phyloP scores from a whole-genome alignment of 2,329 filamentous ascomycete species.

The Trichoderma citrinoviride region DNA sequence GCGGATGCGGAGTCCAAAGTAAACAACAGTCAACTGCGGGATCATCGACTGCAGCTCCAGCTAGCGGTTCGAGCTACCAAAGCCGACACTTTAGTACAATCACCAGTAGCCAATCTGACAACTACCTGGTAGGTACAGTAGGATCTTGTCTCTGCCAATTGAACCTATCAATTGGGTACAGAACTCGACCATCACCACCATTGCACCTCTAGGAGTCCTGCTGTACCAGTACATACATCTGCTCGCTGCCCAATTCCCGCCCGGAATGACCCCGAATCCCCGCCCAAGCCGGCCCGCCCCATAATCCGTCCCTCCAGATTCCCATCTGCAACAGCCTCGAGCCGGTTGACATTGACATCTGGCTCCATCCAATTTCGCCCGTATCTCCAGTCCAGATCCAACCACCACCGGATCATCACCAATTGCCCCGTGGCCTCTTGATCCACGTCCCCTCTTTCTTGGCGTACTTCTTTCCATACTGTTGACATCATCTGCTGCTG shows the following conservation, averaged over 20 bases:
- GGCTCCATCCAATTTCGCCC: neutral
- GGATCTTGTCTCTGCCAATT: too few species aligned
- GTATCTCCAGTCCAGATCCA: neutral
- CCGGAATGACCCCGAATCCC: neutral
- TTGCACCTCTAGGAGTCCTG: neutral
- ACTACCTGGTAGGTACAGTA: too few species aligned
- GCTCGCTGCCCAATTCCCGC: neutral
- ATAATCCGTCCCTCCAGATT: neutral
- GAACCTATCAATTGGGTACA: too few species aligned
- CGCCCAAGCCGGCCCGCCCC: neutral
- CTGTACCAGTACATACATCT: too few species aligned
- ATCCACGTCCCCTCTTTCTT: constrained; percentile 18
- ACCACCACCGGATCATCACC: neutral
- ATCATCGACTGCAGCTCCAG: too few species aligned
- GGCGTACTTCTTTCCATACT: neutral
- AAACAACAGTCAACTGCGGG: too few species aligned
- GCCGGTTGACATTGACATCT: neutral
- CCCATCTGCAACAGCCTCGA: neutral
- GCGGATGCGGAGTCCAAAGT: too few species aligned
- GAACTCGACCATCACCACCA: too few species aligned
- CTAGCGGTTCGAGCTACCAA: too few species aligned
- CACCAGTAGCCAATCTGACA: too few species aligned
- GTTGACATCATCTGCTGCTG: neutral
- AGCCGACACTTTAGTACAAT: too few species aligned
- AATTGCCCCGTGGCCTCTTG: constrained; percentile 13